These are phyloP conservation scores for Neocatenulostroma microsporum DNA, from an alignment of 2,329 filamentous ascomycete genomes.

Conservation along the genomic window DNA sequence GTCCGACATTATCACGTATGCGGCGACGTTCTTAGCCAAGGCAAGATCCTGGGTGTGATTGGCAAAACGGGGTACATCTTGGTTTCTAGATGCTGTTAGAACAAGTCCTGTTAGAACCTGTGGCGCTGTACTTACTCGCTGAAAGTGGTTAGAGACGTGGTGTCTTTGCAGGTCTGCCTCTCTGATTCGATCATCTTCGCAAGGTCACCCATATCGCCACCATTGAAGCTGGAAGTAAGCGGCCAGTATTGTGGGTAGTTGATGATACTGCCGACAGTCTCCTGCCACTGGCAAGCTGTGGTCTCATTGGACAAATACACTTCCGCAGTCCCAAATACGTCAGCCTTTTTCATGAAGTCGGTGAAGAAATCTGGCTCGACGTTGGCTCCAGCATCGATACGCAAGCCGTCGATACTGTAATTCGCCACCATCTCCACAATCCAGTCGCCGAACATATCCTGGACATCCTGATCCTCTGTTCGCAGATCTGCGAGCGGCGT, in stretches of 20 bases:
- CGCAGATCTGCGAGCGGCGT: slow-evolving; percentile 42
- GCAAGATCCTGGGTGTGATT: slow-evolving; percentile 30
- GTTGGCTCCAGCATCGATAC: slow-evolving; percentile 34
- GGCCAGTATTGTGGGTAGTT: slow-evolving; percentile 35
- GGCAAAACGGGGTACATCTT: slow-evolving; percentile 27
- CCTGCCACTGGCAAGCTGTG: slow-evolving; percentile 30
- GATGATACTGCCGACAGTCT: slow-evolving; percentile 30
- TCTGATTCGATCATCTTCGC: slow-evolving; percentile 28
- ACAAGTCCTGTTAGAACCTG: background rate
- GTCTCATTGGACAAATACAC: slow-evolving; percentile 27
- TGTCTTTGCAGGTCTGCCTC: slow-evolving; percentile 31
- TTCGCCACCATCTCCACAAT: slow-evolving; percentile 34
- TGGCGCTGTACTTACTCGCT: slow-evolving; percentile 35
- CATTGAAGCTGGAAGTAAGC: slow-evolving; percentile 30
- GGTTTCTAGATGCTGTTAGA: too few species aligned
- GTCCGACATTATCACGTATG: slow-evolving; percentile 32
- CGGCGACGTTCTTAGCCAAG: slow-evolving; percentile 33
- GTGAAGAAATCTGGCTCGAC: slow-evolving; percentile 32
- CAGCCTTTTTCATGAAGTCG: slow-evolving; percentile 28
- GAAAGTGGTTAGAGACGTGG: slow-evolving; percentile 32
- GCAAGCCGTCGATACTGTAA: slow-evolving; percentile 36
- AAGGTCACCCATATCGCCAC: slow-evolving; percentile 33
- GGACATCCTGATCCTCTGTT: slow-evolving; percentile 37
- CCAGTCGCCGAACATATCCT: slow-evolving; percentile 37
- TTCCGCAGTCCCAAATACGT: slow-evolving; percentile 33